Percentiles rank a stretch among this genome's conserved stretches.
phyloP scores from a whole-genome alignment of 331 rosid species.

The Pyrus hybrid region DNA sequence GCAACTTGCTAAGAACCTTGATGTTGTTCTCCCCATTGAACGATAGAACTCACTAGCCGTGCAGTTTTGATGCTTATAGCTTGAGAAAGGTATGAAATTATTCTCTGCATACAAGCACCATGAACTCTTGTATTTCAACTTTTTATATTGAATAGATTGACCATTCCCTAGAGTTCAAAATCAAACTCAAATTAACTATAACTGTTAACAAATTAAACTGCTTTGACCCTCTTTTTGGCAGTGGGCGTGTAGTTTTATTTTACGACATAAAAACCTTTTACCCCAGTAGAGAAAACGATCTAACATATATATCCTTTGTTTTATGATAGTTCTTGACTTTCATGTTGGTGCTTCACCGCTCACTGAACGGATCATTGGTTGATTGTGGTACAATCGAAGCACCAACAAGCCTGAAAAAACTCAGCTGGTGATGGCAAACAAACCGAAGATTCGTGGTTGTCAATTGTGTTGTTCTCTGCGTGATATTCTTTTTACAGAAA shows the following conservation, averaged over 20 bases:
- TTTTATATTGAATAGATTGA: not conserved
- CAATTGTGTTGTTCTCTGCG: constrained; percentile 21
- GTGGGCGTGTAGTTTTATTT: not conserved
- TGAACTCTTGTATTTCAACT: no score
- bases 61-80: constrained; percentile 25
- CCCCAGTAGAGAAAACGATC: not conserved
- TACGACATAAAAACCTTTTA: not conserved
- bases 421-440: constrained; percentile 20
- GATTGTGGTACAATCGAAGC: constrained; percentile 20
- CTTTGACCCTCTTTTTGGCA: not conserved
- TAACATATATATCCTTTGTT: not conserved
- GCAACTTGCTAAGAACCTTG: constrained; percentile 75
- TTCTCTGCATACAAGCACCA: not conserved
- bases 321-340: constrained; percentile 31
- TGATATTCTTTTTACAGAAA: constrained; percentile 41
- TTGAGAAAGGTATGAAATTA: constrained; percentile 44
- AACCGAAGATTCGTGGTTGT: constrained; percentile 21
- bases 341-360: constrained; percentile 18
- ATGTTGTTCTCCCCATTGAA: constrained; percentile 49
- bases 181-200: no score
- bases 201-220: no score
- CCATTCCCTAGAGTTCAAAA: no score
- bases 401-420: constrained; percentile 5
- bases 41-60: constrained; percentile 28
- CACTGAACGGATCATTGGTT: constrained; percentile 23